phyloP scores from a whole-genome alignment of 495 filamentous ascomycete genomes.

The Annulohypoxylon maeteangense region DNA sequence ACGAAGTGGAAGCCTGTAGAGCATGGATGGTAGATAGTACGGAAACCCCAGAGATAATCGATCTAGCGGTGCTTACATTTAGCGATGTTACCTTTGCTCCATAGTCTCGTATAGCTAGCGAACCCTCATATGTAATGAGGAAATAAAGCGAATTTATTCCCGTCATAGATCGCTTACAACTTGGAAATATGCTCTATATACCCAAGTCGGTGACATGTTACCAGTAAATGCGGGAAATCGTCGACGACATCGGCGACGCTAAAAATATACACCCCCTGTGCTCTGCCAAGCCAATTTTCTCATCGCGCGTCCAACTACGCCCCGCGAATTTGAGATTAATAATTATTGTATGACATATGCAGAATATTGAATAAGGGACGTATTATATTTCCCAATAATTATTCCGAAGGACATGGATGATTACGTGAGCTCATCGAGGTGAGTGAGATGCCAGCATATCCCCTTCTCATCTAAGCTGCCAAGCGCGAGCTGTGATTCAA shows the following conservation, averaged over 20 bases:
- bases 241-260: not conserved
- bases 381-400: not conserved
- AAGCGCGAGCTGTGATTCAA: not conserved
- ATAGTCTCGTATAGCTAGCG: not conserved
- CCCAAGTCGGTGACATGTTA: not conserved
- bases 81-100: not conserved
- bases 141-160: not conserved
- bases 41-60: not conserved
- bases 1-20: not conserved
- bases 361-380: not conserved
- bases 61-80: not conserved
- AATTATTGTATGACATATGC: not conserved
- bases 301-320: not conserved
- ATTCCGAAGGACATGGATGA: not conserved
- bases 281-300: not conserved
- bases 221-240: not conserved
- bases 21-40: not conserved
- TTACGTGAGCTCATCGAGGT: not conserved
- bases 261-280: not conserved
- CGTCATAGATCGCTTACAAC: not conserved
- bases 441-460: not conserved
- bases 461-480: conserved; percentile 1
- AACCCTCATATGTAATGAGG: not conserved
- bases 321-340: not conserved
- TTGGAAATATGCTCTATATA: not conserved